Conservation (phyloP, 345 rosid genomes). For the Citrus mangshanensis region DNA sequence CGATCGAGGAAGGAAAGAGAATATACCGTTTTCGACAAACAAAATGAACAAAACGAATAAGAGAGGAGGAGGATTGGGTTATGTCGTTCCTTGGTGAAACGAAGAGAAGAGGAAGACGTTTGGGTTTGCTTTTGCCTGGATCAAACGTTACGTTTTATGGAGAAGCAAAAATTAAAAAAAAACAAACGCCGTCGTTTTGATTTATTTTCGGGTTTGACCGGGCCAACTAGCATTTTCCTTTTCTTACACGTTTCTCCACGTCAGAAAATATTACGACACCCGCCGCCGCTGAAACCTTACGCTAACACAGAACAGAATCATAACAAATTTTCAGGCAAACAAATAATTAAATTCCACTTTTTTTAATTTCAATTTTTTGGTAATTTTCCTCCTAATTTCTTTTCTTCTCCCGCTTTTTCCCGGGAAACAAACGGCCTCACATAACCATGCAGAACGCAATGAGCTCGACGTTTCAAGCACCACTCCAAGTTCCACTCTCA, state of each 20-base stretch:
- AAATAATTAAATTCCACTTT: neutral
- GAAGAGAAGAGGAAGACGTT: no score
- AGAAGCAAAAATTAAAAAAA: no score
- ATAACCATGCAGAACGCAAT: slow-evolving; percentile 4
- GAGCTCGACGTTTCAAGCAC: slow-evolving; percentile 10
- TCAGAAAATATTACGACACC: neutral
- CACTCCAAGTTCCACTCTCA: slow-evolving; percentile 7
- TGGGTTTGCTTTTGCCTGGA: no score
- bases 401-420: neutral
- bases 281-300: neutral
- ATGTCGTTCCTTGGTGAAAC: no score
- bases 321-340: neutral
- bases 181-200: no score
- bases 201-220: no score
- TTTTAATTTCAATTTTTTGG: neutral
- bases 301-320: neutral
- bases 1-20: no score
- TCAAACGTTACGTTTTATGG: no score
- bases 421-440: neutral
- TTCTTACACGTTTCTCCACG: neutral
- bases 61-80: no score
- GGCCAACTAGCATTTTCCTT: no score
- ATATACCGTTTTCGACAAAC: no score
- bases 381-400: neutral
- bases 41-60: no score